Conservation (phyloP, 73 alveolate genomes). For the Paramecium pentaurelia region DNA sequence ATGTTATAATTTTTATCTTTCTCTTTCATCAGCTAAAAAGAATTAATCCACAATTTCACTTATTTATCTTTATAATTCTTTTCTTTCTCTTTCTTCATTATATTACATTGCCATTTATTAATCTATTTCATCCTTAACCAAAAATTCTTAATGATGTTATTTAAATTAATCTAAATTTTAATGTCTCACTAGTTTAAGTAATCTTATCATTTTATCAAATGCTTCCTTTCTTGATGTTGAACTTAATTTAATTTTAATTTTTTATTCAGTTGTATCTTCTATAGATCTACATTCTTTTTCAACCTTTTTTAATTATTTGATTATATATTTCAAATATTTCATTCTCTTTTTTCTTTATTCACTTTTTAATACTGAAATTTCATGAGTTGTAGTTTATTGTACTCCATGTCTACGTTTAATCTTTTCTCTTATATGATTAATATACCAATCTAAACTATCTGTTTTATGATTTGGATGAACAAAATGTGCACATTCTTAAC, state of each 20-base stretch:
- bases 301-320: conserved; percentile 1
- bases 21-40: conserved; percentile 4
- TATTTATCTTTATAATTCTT: not conserved
- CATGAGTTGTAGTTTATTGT: not conserved
- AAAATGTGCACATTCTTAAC: not conserved
- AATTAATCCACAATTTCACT: not conserved
- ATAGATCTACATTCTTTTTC: conserved; percentile 35
- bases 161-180: not conserved
- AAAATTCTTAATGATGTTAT: not conserved
- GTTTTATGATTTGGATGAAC: conserved; percentile 33
- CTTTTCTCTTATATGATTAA: conserved; percentile 13
- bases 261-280: not conserved
- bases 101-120: not conserved
- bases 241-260: not conserved
- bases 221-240: conserved; percentile 33
- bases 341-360: not conserved
- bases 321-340: not conserved
- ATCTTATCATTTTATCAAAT: not conserved
- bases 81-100: conserved; percentile 4
- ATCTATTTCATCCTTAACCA: not conserved
- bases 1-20: not conserved
- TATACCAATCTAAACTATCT: conserved; percentile 41
- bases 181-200: not conserved
- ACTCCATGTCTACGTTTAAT: conserved; percentile 6
- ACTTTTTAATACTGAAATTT: not conserved